These are phyloP conservation scores for Wakefieldia striispora DNA, from an alignment of 768 basidiomycete species.

Conservation along the genomic window DNA sequence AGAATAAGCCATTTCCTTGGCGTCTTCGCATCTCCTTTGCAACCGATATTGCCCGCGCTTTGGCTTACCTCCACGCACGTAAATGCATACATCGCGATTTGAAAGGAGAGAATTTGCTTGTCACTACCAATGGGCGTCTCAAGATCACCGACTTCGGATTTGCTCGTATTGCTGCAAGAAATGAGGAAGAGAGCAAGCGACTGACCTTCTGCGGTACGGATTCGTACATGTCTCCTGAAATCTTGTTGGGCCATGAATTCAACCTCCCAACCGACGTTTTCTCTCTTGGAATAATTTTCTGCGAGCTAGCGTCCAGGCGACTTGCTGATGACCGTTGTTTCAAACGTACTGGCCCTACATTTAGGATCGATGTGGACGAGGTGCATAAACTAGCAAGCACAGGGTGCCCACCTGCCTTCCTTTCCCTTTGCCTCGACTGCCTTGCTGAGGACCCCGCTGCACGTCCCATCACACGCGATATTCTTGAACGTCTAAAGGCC, in stretches of 20 bases:
- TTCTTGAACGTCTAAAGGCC: conserved; percentile 72
- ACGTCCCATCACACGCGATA: conserved; percentile 74
- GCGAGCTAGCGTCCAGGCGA: conserved; percentile 81
- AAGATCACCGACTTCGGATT: conserved; percentile 99
- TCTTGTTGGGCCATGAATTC: conserved; percentile 87
- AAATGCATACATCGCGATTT: conserved; percentile 89
- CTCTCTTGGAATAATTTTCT: conserved; percentile 89
- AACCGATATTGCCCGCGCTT: conserved; percentile 87
- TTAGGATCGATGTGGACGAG: conserved; percentile 76
- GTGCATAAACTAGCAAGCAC: conserved; percentile 62
- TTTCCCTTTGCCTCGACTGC: conserved; percentile 78
- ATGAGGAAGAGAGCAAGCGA: conserved; percentile 83
- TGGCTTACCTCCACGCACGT: conserved; percentile 96
- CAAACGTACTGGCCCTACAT: conserved; percentile 75
- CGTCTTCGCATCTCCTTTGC: conserved; percentile 91
- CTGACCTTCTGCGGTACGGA: conserved; percentile 88
- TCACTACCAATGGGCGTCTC: conserved; percentile 89
- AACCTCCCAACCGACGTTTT: conserved; percentile 94
- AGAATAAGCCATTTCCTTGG: conserved; percentile 85
- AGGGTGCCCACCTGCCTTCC: conserved; percentile 77
- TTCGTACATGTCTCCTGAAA: conserved; percentile 97
- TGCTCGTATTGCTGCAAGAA: conserved; percentile 89
- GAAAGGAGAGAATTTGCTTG: conserved; percentile 96
- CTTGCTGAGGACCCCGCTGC: conserved; percentile 57
- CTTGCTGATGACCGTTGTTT: conserved; percentile 83